Evolutionary conservation across 2,329 filamentous ascomycete species (phyloP).

Genomic region (Cytospora schulzeri): DNA sequence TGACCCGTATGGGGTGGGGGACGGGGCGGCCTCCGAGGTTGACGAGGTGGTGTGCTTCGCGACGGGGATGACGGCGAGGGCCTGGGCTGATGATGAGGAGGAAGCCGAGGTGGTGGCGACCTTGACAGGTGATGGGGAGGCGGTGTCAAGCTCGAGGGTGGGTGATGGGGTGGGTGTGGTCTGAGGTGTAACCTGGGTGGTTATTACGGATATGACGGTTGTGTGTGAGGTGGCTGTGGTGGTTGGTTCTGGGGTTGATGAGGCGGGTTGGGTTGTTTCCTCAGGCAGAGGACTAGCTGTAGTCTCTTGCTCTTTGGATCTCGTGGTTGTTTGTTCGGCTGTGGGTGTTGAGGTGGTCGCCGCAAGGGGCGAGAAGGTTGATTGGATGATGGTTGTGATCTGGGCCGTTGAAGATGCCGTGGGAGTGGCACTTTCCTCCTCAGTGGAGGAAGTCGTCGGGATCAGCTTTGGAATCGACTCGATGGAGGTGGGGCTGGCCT

Average conservation of each 20-base stretch:
- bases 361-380: conserved; percentile 2
- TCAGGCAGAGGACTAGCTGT: neutral
- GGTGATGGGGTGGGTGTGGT: neutral
- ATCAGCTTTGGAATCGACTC: neutral
- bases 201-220: conserved; percentile 7
- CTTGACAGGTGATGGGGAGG: neutral
- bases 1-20: conserved; percentile 7
- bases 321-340: neutral
- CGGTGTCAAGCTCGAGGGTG: neutral
- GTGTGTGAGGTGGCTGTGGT: conserved; percentile 12
- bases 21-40: conserved; percentile 5
- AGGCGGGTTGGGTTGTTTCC: neutral
- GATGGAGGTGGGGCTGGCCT: neutral
- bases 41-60: conserved; percentile 2
- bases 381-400: conserved; percentile 6
- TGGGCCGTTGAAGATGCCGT: neutral
- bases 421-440: neutral
- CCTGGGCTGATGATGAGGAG: conserved; percentile 2
- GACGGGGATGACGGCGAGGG: conserved; percentile 12
- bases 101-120: neutral
- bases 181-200: neutral
- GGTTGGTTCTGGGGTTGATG: conserved; percentile 1
- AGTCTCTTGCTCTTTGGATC: neutral
- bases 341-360: neutral
- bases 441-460: neutral